Base-by-base conservation (phyloP, 192 early-diverging fungal species). In the Haplosporangium gracile region DNA sequence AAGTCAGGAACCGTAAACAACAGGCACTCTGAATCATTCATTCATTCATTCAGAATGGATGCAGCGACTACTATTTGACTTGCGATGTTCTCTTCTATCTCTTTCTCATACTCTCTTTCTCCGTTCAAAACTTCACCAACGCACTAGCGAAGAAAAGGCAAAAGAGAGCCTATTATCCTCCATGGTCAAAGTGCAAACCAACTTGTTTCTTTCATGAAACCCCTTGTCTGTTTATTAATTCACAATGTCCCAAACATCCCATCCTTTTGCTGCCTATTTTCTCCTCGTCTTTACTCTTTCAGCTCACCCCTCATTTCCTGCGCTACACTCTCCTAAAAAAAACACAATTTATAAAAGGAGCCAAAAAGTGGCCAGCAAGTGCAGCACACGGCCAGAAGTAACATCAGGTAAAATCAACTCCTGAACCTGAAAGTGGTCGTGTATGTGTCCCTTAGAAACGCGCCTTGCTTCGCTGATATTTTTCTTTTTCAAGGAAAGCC, bases 371-470 rank as follows among this genome's bases (percentile, higher is more conserved):
- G 18, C 49, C 18, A 51, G 47, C 47, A 18, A 18, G 49, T 51
- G 49, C 32, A 65, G 60, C 60, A 65, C 29, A 65, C 60, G 60
- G 32, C 26, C 60, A 65, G 26, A 29, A 29, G 32, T 18, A 51
- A 51, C 49, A 51, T 18, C 49, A 29, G n/a, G 13, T 32, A 65
- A 29, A 65, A 32, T 18, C 29, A 65, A 65, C 60, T 65, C 60
- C 60, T 65, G 60, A 65, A 65, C 60, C 60, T 65, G 60, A 65
- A 65, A 65, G 16, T 65, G 9, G 60, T 65, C 60, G 60, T 63
- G 57, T 63, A 10, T n/a, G 8, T 57, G 4, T 34, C 60, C 60
- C 60, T 65, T 34, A 29, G 13, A 65, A 15, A 65, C 29, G 60
- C 60, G 26, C 26, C 26, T 65, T 65, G n/a, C 26, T 34, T 65